Evolutionary conservation across 2,329 filamentous ascomycete species (phyloP), one percentile per base, ranked within the genome.

Genomic region (Talaromyces sp.): DNA sequence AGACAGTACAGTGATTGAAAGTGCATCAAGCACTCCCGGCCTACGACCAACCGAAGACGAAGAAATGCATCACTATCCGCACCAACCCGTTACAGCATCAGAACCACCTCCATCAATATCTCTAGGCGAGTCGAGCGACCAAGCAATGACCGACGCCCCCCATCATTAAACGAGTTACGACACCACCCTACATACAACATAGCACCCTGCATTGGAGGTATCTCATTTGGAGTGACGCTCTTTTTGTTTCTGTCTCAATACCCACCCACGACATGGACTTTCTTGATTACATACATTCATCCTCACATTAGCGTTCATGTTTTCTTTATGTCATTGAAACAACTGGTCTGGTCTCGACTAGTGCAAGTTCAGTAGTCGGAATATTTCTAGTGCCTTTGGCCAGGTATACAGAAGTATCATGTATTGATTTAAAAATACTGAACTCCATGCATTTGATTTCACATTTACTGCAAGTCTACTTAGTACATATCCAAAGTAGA

Each of bases 141-240:
- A 77, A 22, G 56, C 68, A 35, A 78, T 78, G 76, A 66, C 69
- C 43, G 76, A 78, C 68, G 75, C 73, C 13, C 71, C 64, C n/a
- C 43, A 33, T 19, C 43, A 50, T 65, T 47, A 62, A 56, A 63
- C 27, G 50, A 63, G 33, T 33, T 37, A 63, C 33, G 54, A 52
- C 9, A 1, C 16, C 39, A 41, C 39, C 39, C 39, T 47, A 13
- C 50, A 54, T 16, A 35, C 33, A 24, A 56, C 52, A 52, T 33
- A 31, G n/a, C 52, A 56, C 10, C 7, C 52, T 35, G 57, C 57
- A 60, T 60, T 60, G 57, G 57, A 60, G 39, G 57, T 56, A 19
- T 13, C 37, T 56, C 52, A 35, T 56, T 39, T 56, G 49, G n/a
- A 47, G 43, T 33, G 49, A 35, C 33, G 31, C 33, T 56, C 52